These are phyloP conservation scores for Metarhizium anisopliae DNA, from an alignment of 2,329 filamentous ascomycete species.

Conservation along the genomic window DNA sequence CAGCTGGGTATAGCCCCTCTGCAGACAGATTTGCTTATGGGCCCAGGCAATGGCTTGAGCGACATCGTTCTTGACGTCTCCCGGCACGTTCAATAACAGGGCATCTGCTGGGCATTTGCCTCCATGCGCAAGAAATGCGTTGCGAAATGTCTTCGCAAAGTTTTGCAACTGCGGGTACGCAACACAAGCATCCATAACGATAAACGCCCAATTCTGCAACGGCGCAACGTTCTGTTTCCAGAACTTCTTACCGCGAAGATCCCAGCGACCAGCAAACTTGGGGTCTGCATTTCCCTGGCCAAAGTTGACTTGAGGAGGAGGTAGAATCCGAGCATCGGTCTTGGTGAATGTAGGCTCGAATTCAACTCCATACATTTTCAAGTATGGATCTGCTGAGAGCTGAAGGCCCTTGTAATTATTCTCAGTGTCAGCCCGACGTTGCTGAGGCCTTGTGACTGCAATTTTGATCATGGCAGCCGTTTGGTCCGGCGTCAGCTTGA, in stretches of 20 bases:
- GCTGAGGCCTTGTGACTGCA: constrained; percentile 66
- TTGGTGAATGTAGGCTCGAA: constrained; percentile 56
- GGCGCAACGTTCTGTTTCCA: constrained; percentile 50
- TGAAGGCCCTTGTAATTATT: constrained; percentile 47
- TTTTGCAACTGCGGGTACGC: constrained; percentile 23
- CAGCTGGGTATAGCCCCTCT: constrained; percentile 56
- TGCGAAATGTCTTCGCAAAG: constrained; percentile 33
- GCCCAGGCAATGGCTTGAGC: constrained; percentile 40
- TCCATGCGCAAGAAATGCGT: constrained; percentile 40
- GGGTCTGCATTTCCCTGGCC: constrained; percentile 49
- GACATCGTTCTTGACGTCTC: constrained; percentile 26
- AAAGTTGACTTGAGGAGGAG: constrained; percentile 64
- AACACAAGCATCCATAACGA: constrained; percentile 51
- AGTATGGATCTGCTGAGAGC: constrained; percentile 60
- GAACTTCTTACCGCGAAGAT: constrained; percentile 73
- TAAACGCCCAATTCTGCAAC: constrained; percentile 68
- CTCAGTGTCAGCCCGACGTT: constrained; percentile 59
- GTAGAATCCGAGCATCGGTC: constrained; percentile 62
- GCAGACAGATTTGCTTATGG: constrained; percentile 41
- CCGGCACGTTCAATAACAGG: constrained; percentile 23
- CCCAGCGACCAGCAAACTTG: constrained; percentile 69
- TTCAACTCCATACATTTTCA: constrained; percentile 64
- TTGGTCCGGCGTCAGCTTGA: constrained; percentile 53
- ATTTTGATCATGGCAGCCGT: constrained; percentile 88
- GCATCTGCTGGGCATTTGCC: constrained; percentile 30